Evolutionary conservation across 805 yeast species (phyloP).

Genomic region (Wickerhamomyces chambardii): DNA sequence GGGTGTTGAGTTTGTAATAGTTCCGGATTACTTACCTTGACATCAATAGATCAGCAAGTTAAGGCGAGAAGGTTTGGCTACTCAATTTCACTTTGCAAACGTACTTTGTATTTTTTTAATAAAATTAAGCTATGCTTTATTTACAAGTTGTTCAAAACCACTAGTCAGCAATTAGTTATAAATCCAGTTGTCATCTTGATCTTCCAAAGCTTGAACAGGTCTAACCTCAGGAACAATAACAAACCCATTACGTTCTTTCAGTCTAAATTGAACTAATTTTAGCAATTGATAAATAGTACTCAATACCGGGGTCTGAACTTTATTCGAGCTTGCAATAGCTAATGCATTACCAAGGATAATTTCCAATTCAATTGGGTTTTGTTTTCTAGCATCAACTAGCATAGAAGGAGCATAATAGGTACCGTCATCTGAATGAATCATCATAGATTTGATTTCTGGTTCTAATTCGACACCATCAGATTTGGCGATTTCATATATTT

Average conservation of each 20-base stretch:
- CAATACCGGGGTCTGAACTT: constrained; percentile 53
- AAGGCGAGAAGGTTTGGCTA: too few relatives aligned
- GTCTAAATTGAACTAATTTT: constrained; percentile 50
- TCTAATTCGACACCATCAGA: constrained; percentile 57
- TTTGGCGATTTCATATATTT: constrained; percentile 54
- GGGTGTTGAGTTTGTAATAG: too few relatives aligned
- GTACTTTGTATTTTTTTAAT: too few relatives aligned
- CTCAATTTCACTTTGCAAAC: too few relatives aligned
- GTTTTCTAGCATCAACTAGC: constrained; percentile 59
- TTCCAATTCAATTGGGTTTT: constrained; percentile 64
- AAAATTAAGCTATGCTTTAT: too few relatives aligned
- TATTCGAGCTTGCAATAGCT: constrained; percentile 33
- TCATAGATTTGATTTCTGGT: constrained; percentile 33
- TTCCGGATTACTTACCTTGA: too few relatives aligned
- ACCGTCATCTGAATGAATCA: constrained; percentile 52
- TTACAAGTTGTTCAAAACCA: too few relatives aligned
- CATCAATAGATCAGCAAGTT: too few relatives aligned
- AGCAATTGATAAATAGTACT: constrained; percentile 47
- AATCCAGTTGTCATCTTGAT: background rate
- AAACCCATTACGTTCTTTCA: constrained; percentile 47
- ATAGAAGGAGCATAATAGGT: constrained; percentile 61
- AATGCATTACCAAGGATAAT: constrained; percentile 63
- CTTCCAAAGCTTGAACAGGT: constrained; percentile 16
- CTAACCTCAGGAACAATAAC: constrained; percentile 33
- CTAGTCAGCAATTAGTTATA: too few relatives aligned